Evolutionary conservation across 768 basidiomycete species (phyloP).

Genomic region (Hericium alpestre): DNA sequence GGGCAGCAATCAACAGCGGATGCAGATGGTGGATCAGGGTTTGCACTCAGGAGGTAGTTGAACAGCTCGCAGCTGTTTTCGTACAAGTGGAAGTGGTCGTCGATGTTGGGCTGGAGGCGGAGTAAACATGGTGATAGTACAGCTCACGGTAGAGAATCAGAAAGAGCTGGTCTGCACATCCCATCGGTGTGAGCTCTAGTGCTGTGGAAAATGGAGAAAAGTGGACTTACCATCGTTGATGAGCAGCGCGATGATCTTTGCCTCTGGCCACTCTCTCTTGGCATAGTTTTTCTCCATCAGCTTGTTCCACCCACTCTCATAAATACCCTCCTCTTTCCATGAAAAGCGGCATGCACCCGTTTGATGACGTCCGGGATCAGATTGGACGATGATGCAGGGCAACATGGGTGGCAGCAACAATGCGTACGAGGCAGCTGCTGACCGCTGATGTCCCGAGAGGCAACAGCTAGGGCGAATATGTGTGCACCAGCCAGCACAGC

Average conservation of each 20-base stretch:
- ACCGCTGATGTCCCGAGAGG: too few species aligned
- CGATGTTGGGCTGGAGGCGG: slow-evolving; percentile 90
- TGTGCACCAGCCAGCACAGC: too few species aligned
- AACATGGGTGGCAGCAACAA: too few species aligned
- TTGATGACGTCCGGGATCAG: slow-evolving; percentile 86
- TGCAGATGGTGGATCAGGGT: not conserved
- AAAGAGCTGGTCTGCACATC: slow-evolving; percentile 72
- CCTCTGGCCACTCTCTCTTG: slow-evolving; percentile 94
- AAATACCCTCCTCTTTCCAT: slow-evolving; percentile 19
- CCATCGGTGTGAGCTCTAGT: not conserved
- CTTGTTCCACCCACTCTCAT: slow-evolving; percentile 95
- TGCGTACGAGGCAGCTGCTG: too few species aligned
- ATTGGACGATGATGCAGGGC: too few species aligned
- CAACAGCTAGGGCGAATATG: too few species aligned
- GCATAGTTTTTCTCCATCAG: slow-evolving; percentile 94
- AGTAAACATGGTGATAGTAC: slow-evolving; percentile 93
- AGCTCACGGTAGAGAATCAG: slow-evolving; percentile 94
- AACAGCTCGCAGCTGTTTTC: slow-evolving; percentile 97
- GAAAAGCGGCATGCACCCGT: slow-evolving; percentile 40
- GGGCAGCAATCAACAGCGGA: not conserved
- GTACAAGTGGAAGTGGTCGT: slow-evolving; percentile 96
- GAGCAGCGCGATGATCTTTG: slow-evolving; percentile 87
- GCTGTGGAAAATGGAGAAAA: not conserved
- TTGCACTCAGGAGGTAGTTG: slow-evolving; percentile 89
- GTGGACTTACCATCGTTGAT: slow-evolving; percentile 75